Conservation (phyloP, 1,139 yeast genomes). For the Suhomyces taliae region DNA sequence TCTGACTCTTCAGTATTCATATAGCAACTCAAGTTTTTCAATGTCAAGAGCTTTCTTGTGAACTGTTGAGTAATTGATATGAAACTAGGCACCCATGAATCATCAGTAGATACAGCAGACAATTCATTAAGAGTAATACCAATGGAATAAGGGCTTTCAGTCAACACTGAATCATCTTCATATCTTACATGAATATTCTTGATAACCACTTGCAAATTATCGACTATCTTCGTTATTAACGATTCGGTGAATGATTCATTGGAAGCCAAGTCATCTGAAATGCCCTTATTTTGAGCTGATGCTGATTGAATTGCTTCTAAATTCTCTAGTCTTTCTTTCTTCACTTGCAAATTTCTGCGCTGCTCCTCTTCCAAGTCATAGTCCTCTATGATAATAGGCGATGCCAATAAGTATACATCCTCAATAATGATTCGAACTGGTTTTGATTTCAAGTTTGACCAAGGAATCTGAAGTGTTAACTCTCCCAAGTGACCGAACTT, state of each 20-base stretch:
- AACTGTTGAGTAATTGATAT: conserved; percentile 67
- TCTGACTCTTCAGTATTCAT: conserved; percentile 77
- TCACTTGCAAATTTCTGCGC: conserved; percentile 62
- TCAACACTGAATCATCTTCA: conserved; percentile 72
- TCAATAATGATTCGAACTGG: conserved; percentile 92
- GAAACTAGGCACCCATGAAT: conserved; percentile 81
- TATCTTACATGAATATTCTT: conserved; percentile 89
- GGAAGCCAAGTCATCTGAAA: conserved; percentile 46
- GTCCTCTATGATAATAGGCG: conserved; percentile 58
- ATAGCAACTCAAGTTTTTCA: conserved; percentile 75
- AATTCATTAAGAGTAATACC: conserved; percentile 84
- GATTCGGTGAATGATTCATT: conserved; percentile 87
- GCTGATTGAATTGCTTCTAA: conserved; percentile 61
- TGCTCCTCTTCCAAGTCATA: conserved; percentile 68
- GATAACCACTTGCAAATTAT: conserved; percentile 90
- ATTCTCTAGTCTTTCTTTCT: conserved; percentile 65
- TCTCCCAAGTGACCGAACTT: conserved; percentile 89
- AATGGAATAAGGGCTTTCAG: conserved; percentile 73
- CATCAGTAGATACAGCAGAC: conserved; percentile 89
- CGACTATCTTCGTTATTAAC: conserved; percentile 83
- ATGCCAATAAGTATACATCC: conserved; percentile 80
- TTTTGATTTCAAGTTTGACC: conserved; percentile 91
- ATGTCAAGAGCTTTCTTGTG: conserved; percentile 75
- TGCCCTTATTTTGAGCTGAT: conserved; percentile 36
- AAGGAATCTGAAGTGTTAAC: conserved; percentile 87